Evolutionary conservation across 2,329 filamentous ascomycete species (phyloP).

Genomic region (Aspergillus pseudoviridinutans): DNA sequence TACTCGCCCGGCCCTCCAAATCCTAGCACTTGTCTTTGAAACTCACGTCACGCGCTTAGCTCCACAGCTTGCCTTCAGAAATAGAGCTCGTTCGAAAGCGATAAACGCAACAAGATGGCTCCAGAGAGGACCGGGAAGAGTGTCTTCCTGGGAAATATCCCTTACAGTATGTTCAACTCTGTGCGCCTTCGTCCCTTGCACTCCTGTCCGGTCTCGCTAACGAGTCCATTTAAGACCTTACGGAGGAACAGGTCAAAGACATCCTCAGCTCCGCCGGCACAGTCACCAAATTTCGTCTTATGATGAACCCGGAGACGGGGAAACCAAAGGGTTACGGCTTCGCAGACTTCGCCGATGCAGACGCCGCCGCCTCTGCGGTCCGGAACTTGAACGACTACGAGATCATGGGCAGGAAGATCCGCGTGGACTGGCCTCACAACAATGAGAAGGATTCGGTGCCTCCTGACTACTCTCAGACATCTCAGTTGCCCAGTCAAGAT

Average conservation of each 20-base stretch:
- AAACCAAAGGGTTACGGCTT: conserved; percentile 96
- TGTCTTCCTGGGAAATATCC: conserved; percentile 55
- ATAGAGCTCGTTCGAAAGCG: conserved; percentile 1
- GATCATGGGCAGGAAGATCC: conserved; percentile 87
- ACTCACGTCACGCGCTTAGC: neutral
- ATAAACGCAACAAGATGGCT: conserved; percentile 33
- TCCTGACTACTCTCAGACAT: conserved; percentile 45
- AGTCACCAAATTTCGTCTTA: conserved; percentile 85
- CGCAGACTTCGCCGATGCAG: conserved; percentile 88
- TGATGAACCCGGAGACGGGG: conserved; percentile 93
- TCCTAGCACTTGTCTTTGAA: neutral
- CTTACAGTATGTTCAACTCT: conserved; percentile 68
- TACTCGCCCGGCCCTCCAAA: neutral
- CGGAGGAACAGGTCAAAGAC: conserved; percentile 92
- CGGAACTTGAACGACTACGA: conserved; percentile 94
- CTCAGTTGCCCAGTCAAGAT: conserved; percentile 35
- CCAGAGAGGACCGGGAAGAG: conserved; percentile 44
- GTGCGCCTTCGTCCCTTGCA: conserved; percentile 38
- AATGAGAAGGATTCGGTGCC: conserved; percentile 67
- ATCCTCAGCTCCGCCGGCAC: conserved; percentile 88
- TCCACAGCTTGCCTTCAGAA: neutral
- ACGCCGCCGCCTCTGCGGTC: conserved; percentile 88
- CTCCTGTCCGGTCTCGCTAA: neutral
- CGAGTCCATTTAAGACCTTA: conserved; percentile 63
- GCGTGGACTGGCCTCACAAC: conserved; percentile 95